Evolutionary conservation across 2,329 filamentous ascomycete species (phyloP).

Genomic region (Fusarium scirpi): DNA sequence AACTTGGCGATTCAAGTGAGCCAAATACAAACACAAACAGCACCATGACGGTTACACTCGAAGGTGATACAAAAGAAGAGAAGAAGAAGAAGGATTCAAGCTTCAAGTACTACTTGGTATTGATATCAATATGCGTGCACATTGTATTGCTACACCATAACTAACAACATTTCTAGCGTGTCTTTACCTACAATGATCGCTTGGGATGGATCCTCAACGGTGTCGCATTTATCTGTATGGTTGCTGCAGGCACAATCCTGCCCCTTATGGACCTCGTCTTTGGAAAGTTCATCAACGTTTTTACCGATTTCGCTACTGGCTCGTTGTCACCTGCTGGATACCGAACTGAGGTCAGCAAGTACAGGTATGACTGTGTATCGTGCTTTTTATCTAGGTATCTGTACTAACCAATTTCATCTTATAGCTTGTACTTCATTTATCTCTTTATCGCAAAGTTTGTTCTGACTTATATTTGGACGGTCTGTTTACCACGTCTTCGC

Average conservation of each 20-base stretch:
- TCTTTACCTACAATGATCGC: slow-evolving; percentile 56
- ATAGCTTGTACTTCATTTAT: slow-evolving; percentile 68
- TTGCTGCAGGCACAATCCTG: slow-evolving; percentile 54
- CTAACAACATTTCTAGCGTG: slow-evolving; percentile 44
- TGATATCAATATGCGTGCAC: background rate
- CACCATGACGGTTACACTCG: slow-evolving; percentile 4
- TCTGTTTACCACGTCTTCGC: slow-evolving; percentile 45
- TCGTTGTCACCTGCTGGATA: slow-evolving; percentile 60
- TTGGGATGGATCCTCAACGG: slow-evolving; percentile 54
- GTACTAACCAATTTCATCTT: background rate
- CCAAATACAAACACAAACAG: slow-evolving; percentile 2
- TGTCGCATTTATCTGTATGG: slow-evolving; percentile 53
- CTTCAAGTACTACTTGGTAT: slow-evolving; percentile 46
- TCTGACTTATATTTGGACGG: slow-evolving; percentile 67
- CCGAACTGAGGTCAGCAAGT: slow-evolving; percentile 60
- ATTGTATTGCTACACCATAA: background rate
- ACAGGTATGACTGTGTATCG: slow-evolving; percentile 47
- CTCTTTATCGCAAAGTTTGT: slow-evolving; percentile 67
- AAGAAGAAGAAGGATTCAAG: slow-evolving; percentile 32
- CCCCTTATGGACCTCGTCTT: slow-evolving; percentile 72
- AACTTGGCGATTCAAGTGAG: background rate
- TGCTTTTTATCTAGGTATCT: background rate
- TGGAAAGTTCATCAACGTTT: slow-evolving; percentile 65
- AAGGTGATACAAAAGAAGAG: slow-evolving; percentile 10
- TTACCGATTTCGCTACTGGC: slow-evolving; percentile 66